Conservation (phyloP, 495 filamentous ascomycete species). For the Thermochaetoides thermophila region DNA sequence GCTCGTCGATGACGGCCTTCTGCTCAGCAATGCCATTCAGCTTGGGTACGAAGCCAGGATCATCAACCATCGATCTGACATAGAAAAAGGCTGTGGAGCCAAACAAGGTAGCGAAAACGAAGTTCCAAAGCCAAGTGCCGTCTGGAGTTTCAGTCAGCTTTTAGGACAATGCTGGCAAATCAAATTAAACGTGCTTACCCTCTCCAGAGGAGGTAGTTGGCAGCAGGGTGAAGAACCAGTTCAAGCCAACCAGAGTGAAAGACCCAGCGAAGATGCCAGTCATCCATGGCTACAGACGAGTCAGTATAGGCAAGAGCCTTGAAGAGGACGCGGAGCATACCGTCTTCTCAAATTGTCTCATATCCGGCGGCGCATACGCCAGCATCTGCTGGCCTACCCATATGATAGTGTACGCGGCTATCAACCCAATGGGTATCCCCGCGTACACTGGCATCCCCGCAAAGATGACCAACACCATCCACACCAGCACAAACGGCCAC, state of each 20-base stretch:
- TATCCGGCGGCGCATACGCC: constrained; percentile 67
- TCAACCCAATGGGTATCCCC: constrained; percentile 52
- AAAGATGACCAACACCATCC: constrained; percentile 52
- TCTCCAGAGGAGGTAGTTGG: constrained; percentile 38
- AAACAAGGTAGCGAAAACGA: constrained; percentile 52
- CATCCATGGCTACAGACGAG: constrained; percentile 56
- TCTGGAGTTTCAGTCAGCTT: constrained; percentile 6
- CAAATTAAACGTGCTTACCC: too few species aligned
- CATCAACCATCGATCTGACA: constrained; percentile 62
- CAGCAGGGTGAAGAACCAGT: constrained; percentile 59
- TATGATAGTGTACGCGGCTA: constrained; percentile 57
- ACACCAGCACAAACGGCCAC: constrained; percentile 67
- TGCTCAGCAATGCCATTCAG: constrained; percentile 75
- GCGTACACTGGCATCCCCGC: constrained; percentile 59
- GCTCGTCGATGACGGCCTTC: constrained; percentile 70
- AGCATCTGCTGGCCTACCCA: constrained; percentile 64
- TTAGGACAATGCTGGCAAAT: too few species aligned
- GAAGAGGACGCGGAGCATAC: constrained; percentile 36
- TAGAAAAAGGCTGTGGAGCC: constrained; percentile 72
- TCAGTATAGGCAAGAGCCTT: not conserved
- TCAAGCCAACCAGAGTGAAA: constrained; percentile 65
- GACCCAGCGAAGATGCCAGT: constrained; percentile 85
- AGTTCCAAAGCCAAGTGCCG: constrained; percentile 54
- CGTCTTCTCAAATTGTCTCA: constrained; percentile 77
- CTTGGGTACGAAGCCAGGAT: constrained; percentile 93